Base-by-base conservation (phyloP, 768 basidiomycete genomes). In the Amanita molliuscula region DNA sequence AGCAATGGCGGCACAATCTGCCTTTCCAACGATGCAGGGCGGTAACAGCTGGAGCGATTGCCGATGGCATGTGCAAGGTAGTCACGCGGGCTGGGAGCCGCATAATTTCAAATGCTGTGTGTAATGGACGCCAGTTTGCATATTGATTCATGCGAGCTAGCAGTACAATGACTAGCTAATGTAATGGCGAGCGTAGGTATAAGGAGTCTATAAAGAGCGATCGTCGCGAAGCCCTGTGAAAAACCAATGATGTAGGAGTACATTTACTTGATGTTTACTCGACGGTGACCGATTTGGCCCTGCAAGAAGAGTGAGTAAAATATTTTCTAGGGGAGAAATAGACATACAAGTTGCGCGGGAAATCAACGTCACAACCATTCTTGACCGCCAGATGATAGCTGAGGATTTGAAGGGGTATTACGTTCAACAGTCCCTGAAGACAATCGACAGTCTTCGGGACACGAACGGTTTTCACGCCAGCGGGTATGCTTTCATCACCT, bases 321-420 rank as follows among this genome's bases (percentile, higher is more conserved):
- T 20, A 49, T 10, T n/a, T 16, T 50, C n/a, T 10, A 11, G 50
- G 40, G 26, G 47, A 47, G 16, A 38, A 51, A 48, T 52, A 50
- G 29, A 77, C 88, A 59, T 62, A 89, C 84, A 97, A 71, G 74
- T 97, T 97, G 62, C 95, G 77, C 37, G 95, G 95, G 84, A 96
- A 96, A 65, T 99, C 95, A 57, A 98, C 95, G 63, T 98, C 95
- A 56, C 89, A 93, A 28, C 94, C 96, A 63, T 92, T 92, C 73
- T 78, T 86, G 59, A 98, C 83, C 3, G 95, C 95, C 54, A 99
- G 71, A 71, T 98, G 94, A 68, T 99, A 99, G 55, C 88, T 91
- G 52, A 98, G 76, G 54, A 99, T 75, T 65, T 98, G 96, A 54
- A 99, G 75, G 35, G 96, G 96, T 51, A 98, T 85, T 67, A 99